phyloP scores from a whole-genome alignment of 371 early-diverging fungal genomes.

The Parasitella parasitica region DNA sequence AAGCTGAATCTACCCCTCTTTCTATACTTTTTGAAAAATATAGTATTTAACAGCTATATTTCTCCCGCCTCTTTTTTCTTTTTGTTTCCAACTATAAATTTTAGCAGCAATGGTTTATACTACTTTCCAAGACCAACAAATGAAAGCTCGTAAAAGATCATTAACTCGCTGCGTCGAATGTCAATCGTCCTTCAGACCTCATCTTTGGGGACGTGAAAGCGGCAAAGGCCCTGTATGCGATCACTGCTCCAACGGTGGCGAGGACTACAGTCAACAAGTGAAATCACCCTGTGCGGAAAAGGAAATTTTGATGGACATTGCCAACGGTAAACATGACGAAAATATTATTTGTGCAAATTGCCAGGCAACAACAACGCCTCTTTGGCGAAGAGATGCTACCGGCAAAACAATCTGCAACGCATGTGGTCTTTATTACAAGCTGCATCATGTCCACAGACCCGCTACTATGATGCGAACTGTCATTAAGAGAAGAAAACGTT shows the following conservation, averaged over 20 bases:
- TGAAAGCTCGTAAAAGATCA: slow-evolving; percentile 33
- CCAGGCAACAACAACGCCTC: slow-evolving; percentile 72
- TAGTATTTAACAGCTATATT: slow-evolving; percentile 1
- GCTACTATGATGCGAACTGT: slow-evolving; percentile 57
- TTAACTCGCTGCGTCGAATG: slow-evolving; percentile 42
- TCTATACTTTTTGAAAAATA: background rate
- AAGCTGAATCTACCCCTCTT: slow-evolving; percentile 2
- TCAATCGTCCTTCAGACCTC: slow-evolving; percentile 31
- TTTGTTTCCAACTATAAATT: background rate
- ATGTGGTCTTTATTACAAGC: slow-evolving; percentile 78
- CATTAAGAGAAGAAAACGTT: slow-evolving; percentile 55
- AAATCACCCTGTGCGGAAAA: background rate
- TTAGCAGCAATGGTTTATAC: slow-evolving; percentile 18
- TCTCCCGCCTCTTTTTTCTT: slow-evolving; percentile 12
- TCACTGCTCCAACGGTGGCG: slow-evolving; percentile 25
- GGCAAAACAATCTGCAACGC: slow-evolving; percentile 79
- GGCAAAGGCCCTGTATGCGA: slow-evolving; percentile 45
- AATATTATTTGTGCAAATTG: slow-evolving; percentile 70
- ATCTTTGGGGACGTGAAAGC: slow-evolving; percentile 41
- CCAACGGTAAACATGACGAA: slow-evolving; percentile 10
- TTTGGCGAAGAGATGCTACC: slow-evolving; percentile 75
- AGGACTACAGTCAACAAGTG: slow-evolving; percentile 5
- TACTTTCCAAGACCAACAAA: slow-evolving; percentile 8
- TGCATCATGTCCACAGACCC: slow-evolving; percentile 65
- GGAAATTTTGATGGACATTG: background rate